Evolutionary conservation across 148 eudicot genomes (phyloP).

Genomic region (Silene conica): DNA sequence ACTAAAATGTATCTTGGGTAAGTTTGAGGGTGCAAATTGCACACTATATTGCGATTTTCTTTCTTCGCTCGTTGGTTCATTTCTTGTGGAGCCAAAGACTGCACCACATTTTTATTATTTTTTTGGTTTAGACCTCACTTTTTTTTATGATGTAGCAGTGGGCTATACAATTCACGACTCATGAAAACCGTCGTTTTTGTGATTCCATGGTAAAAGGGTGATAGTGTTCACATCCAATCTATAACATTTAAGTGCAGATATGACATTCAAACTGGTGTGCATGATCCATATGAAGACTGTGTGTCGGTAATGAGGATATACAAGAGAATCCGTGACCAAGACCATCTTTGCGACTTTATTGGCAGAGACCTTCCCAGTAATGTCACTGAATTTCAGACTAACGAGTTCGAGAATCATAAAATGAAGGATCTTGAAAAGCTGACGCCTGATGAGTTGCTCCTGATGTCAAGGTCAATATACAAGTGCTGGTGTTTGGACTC

Average conservation of each 20-base stretch:
- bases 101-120: too few species aligned
- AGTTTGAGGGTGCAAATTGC: constrained; percentile 9
- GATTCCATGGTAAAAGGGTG: not conserved
- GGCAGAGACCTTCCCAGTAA: constrained; percentile 16
- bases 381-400: constrained; percentile 16
- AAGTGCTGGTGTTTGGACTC: constrained; percentile 75
- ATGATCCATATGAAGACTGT: constrained; percentile 64
- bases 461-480: constrained; percentile 59
- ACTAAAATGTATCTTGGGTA: constrained; percentile 66
- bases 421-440: constrained; percentile 48
- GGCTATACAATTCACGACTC: too few species aligned
- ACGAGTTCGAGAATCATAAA: constrained; percentile 32
- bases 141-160: not conserved
- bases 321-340: constrained; percentile 59
- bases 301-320: constrained; percentile 69
- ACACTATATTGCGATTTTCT: too few species aligned
- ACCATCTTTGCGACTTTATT: constrained; percentile 31
- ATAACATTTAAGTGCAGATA: constrained; percentile 38
- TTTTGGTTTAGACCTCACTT: too few species aligned
- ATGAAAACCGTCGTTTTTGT: too few species aligned
- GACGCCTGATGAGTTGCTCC: constrained; percentile 57
- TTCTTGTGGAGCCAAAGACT: too few species aligned
- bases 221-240: not conserved
- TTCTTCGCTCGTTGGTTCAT: too few species aligned
- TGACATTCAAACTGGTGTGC: constrained; percentile 56